phyloP scores from a whole-genome alignment of 768 basidiomycete genomes.

The Mycena floridula region DNA sequence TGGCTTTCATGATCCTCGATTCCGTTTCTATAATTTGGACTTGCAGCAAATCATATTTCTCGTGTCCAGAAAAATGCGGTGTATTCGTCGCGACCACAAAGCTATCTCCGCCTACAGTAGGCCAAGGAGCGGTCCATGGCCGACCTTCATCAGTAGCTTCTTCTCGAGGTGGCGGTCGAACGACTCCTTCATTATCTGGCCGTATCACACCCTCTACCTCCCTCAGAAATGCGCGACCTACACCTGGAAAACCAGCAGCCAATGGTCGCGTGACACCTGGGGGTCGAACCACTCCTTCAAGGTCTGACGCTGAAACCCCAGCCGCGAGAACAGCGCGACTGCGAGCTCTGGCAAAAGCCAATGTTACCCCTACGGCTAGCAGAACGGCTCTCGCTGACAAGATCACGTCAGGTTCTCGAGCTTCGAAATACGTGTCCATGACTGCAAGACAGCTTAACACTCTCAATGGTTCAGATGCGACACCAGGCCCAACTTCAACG shows the following conservation, averaged over 20 bases:
- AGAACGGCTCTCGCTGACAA: constrained; percentile 29
- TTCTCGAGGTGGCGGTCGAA: constrained; percentile 42
- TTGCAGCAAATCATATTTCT: constrained; percentile 76
- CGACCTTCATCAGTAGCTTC: constrained; percentile 82
- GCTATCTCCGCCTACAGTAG: constrained; percentile 71
- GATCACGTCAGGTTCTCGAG: constrained; percentile 80
- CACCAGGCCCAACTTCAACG: constrained; percentile 25
- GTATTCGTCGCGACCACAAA: constrained; percentile 86
- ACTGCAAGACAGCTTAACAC: constrained; percentile 76
- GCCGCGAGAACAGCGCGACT: constrained; percentile 23
- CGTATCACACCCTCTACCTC: constrained; percentile 52
- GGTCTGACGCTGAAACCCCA: constrained; percentile 23
- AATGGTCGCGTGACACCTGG: constrained; percentile 46
- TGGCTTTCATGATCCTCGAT: not conserved
- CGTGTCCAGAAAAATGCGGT: constrained; percentile 79
- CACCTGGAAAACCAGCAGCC: constrained; percentile 29
- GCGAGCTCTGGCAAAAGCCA: constrained; percentile 25
- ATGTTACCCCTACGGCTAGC: constrained; percentile 19
- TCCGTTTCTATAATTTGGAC: not conserved
- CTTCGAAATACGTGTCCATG: constrained; percentile 78
- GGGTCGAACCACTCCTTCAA: constrained; percentile 31
- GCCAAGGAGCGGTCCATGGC: constrained; percentile 35
- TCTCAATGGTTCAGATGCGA: constrained; percentile 26
- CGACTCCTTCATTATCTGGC: constrained; percentile 38
- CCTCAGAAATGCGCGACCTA: constrained; percentile 9